Evolutionary conservation across 371 early-diverging fungal genomes (phyloP).

Genomic region (Mucor lusitanicus): DNA sequence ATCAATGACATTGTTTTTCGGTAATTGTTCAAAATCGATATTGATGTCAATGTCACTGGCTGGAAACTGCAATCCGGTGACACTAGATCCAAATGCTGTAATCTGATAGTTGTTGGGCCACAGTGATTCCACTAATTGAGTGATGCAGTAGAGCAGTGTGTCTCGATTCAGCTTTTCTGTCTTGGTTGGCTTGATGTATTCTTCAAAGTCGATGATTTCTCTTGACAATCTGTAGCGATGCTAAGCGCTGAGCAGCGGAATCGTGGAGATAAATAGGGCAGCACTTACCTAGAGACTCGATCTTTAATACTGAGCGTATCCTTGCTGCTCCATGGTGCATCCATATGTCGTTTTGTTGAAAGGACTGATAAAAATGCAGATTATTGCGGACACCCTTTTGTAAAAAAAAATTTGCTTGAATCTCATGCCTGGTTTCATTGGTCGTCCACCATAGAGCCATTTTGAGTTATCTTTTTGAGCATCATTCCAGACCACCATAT

Average conservation of each 20-base stretch:
- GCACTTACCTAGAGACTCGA: constrained; percentile 1
- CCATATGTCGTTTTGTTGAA: constrained; percentile 7
- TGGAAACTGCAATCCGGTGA: constrained; percentile 27
- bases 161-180: constrained; percentile 13
- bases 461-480: too few relatives aligned
- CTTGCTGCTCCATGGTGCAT: constrained; percentile 25
- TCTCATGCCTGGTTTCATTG: background rate
- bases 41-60: constrained; percentile 30
- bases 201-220: constrained; percentile 28
- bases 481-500: too few relatives aligned
- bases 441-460: background rate
- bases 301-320: constrained; percentile 7
- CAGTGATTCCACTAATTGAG: background rate
- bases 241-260: background rate
- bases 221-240: constrained; percentile 13
- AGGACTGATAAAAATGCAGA: background rate
- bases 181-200: constrained; percentile 25
- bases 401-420: background rate
- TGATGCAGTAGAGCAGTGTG: background rate
- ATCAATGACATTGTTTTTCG: background rate
- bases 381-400: background rate
- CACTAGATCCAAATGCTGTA: constrained; percentile 22
- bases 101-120: background rate
- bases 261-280: too few relatives aligned
- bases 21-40: constrained; percentile 6